phyloP scores from a whole-genome alignment of 768 basidiomycete genomes.

The Lactarius tabidus region DNA sequence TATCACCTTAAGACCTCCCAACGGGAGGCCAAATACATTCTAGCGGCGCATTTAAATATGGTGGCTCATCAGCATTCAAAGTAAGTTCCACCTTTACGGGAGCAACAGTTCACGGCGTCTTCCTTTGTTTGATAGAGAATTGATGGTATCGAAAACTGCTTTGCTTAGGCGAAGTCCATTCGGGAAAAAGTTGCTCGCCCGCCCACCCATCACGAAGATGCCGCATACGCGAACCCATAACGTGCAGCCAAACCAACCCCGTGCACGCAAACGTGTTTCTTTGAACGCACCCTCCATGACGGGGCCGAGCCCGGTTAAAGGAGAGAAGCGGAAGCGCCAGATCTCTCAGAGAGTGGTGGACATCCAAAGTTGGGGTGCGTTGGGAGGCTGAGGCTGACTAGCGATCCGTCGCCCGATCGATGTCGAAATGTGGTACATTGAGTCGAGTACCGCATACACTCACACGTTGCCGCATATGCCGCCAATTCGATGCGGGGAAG shows the following conservation, averaged over 20 bases:
- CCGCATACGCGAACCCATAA: constrained; percentile 47
- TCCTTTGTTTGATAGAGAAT: neutral
- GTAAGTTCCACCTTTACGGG: neutral
- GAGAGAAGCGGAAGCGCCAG: constrained; percentile 46
- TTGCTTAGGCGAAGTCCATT: constrained; percentile 7
- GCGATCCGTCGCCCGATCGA: constrained; percentile 30
- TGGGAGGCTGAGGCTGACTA: constrained; percentile 33
- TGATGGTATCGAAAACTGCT: neutral
- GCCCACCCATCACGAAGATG: constrained; percentile 4
- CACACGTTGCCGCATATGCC: constrained; percentile 8
- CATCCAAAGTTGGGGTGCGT: constrained; percentile 34
- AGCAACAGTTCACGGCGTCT: neutral
- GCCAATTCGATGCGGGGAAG: neutral
- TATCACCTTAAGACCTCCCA: neutral
- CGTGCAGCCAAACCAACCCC: constrained; percentile 43
- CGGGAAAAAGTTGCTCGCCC: constrained; percentile 13
- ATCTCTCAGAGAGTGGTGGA: constrained; percentile 37
- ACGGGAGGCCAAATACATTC: neutral
- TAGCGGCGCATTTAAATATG: neutral
- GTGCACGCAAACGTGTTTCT: constrained; percentile 43
- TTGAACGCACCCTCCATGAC: constrained; percentile 48
- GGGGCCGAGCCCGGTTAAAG: constrained; percentile 52
- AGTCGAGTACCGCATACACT: constrained; percentile 20
- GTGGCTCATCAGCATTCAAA: neutral
- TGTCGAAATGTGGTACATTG: constrained; percentile 28